These are phyloP conservation scores for Boletus albobrunnescens DNA, from an alignment of 1,284 basidiomycete genomes.

Conservation along the genomic window DNA sequence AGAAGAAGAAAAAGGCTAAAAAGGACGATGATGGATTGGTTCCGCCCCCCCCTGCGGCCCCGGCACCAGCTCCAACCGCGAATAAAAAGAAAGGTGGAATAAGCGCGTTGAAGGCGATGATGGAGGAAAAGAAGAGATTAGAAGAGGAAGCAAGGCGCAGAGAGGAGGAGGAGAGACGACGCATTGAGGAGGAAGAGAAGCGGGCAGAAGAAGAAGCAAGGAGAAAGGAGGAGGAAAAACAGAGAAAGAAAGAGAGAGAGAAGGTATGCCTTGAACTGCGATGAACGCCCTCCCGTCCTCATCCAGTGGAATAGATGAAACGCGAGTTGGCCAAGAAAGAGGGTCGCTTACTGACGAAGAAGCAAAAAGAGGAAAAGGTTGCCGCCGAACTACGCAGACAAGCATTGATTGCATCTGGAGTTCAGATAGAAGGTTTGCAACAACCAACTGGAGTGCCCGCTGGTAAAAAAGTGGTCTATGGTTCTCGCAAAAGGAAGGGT, in stretches of 20 bases:
- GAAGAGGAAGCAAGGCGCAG: constrained; percentile 73
- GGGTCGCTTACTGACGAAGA: constrained; percentile 86
- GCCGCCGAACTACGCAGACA: constrained; percentile 89
- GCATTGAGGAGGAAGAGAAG: constrained; percentile 84
- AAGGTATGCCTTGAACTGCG: constrained; percentile 50
- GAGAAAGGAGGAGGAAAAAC: constrained; percentile 78
- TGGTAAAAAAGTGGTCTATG: constrained; percentile 75
- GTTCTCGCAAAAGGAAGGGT: constrained; percentile 79
- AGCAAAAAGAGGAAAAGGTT: constrained; percentile 93
- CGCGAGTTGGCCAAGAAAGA: constrained; percentile 85
- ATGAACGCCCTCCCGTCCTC: constrained; percentile 5
- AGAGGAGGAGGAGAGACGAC: constrained; percentile 72
- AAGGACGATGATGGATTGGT: constrained; percentile 63
- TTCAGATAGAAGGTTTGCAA: constrained; percentile 85
- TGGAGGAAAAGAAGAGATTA: constrained; percentile 85
- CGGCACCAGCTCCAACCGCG: constrained; percentile 41
- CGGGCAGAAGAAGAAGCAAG: constrained; percentile 72
- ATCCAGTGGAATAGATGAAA: constrained; percentile 57
- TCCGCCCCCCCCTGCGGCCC: constrained; percentile 44
- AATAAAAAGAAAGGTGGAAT: constrained; percentile 75
- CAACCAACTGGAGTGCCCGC: constrained; percentile 46
- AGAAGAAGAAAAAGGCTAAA: constrained; percentile 87
- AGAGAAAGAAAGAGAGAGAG: constrained; percentile 85
- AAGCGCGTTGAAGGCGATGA: constrained; percentile 72
- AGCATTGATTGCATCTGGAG: constrained; percentile 86